These are phyloP conservation scores for Saccharomyces uvarum DNA, from an alignment of 1,139 yeast genomes.

Conservation along the genomic window DNA sequence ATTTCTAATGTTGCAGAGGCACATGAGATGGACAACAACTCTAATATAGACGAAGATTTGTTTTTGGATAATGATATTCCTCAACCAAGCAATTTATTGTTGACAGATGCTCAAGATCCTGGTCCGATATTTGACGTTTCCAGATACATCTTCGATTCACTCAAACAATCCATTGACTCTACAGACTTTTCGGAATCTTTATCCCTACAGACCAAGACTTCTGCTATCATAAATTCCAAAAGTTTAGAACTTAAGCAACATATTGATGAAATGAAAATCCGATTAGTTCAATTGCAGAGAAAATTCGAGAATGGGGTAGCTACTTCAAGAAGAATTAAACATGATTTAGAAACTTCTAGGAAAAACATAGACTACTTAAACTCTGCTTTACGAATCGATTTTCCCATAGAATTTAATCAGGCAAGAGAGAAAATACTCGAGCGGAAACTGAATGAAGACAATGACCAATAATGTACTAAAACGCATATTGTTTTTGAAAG, in stretches of 20 bases:
- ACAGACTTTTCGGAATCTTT: conserved; percentile 29
- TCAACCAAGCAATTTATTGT: conserved; percentile 12
- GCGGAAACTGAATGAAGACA: conserved; percentile 15
- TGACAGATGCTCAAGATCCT: conserved; percentile 21
- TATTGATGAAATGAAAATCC: conserved; percentile 19
- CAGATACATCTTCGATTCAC: conserved; percentile 26
- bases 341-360: conserved; percentile 17
- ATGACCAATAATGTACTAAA: background rate
- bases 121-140: conserved; percentile 29
- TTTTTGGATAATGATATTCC: conserved; percentile 17
- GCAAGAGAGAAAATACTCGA: conserved; percentile 28
- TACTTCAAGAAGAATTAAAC: conserved; percentile 16
- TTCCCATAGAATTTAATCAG: conserved; percentile 29
- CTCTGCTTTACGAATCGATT: conserved; percentile 17
- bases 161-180: conserved; percentile 24
- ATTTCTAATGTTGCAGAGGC: background rate
- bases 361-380: conserved; percentile 19
- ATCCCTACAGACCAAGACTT: conserved; percentile 29
- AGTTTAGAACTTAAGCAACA: conserved; percentile 27
- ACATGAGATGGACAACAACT: conserved; percentile 3
- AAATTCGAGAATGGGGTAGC: conserved; percentile 21
- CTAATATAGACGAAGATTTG: conserved; percentile 9
- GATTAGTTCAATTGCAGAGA: conserved; percentile 13
- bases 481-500: background rate
- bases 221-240: conserved; percentile 28